Evolutionary conservation across 257 asterid genomes (phyloP), one percentile per base, ranked within the genome.

Genomic region (Euphrasia confusa): DNA sequence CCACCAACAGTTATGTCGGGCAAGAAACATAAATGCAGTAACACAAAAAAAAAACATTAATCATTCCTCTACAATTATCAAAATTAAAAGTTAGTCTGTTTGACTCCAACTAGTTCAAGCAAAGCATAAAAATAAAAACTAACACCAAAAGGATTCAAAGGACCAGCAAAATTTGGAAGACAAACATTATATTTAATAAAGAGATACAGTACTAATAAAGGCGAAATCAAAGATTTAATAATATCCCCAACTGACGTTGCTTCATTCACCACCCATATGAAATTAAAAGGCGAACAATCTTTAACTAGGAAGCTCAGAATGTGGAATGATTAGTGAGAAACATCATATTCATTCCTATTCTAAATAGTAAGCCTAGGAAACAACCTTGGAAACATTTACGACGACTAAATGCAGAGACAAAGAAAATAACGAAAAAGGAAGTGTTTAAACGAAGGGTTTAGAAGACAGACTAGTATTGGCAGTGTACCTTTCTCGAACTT

Each of bases 401-500:
- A 49, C 52, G 7, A 7, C 53, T 3, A 61, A 61, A 11, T 3
- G 13, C 11, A n/a, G 18, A 17, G 45, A 4, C 49, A 11, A 33
- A 56, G 28, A 7, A 37, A 18, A 6, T 21, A 21, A 21, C 24
- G 42, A 27, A 10, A 54, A 50, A 50, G 32, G 5, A 39, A 28
- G 57, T n/a, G 10, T 30, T 11, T 17, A 18, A 14, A 47, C 17
- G n/a, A 13, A 12, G 18, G 10, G 53, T 13, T 47, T 11, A 33
- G 61, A 26, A 50, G 45, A 17, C 28, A 8, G 10, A 35, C 39
- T 10, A 58, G 68, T 60, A 30, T 52, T 21, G 24, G 75, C 69
- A 64, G 44, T 33, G 81, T 83, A 80, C 90, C 87, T 83, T 61
- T 64, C 30, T 54, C 35, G 40, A 54, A 68, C 78, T 70, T 66